A percentile compares a stretch with the other conserved stretches of the same genome.
phyloP scores from a whole-genome alignment of 1,284 basidiomycete genomes.

The Apiotrichum gracile region DNA sequence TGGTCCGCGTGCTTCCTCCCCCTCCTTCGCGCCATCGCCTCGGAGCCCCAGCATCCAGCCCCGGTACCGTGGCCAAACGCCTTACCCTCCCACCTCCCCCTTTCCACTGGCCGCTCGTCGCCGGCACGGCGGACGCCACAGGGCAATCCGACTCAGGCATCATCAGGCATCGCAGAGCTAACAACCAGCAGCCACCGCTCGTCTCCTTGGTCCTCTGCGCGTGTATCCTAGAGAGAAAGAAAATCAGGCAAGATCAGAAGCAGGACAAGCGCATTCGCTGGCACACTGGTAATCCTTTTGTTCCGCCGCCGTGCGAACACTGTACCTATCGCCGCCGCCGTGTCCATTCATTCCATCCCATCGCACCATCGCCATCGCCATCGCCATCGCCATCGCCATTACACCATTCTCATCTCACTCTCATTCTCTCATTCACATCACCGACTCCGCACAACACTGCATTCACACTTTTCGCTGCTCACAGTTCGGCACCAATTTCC shows the following conservation, averaged over 20 bases:
- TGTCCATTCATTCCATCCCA: not conserved
- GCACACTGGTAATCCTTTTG: not conserved
- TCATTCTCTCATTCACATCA: not conserved
- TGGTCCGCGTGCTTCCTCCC: not conserved
- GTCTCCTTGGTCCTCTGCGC: no score
- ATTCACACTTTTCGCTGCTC: not conserved
- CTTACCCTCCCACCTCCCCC: not conserved
- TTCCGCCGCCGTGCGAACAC: not conserved
- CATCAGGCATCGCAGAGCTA: no score
- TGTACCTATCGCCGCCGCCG: not conserved
- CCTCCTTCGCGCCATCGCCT: not conserved
- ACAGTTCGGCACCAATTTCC: no score
- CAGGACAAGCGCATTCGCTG: no score
- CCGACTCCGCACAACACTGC: not conserved
- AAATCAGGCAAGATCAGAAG: no score
- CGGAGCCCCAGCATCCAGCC: not conserved
- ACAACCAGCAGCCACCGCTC: not conserved
- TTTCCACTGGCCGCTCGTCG: not conserved
- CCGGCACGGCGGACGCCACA: slow-evolving; percentile 1
- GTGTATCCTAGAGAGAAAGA: no score
- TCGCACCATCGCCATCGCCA: not conserved
- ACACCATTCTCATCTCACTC: not conserved
- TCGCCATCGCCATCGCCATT: not conserved
- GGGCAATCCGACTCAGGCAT: slow-evolving; percentile 1
- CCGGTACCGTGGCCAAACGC: not conserved